phyloP scores from a whole-genome alignment of 352 stramenopile species.

The Albugo candida region DNA sequence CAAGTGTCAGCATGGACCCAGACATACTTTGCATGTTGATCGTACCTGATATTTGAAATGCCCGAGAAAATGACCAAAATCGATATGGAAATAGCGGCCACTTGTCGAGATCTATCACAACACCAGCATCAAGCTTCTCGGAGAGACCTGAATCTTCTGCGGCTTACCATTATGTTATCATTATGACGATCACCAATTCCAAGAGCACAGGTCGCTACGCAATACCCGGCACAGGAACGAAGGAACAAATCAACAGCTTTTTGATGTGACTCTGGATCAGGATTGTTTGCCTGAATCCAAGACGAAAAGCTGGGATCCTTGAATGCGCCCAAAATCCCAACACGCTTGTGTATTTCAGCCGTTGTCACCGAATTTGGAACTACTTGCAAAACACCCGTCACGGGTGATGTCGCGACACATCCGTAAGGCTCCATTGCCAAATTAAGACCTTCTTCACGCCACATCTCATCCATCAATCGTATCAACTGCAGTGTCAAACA shows the following conservation, averaged over 20 bases:
- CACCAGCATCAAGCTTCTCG: conserved; percentile 1
- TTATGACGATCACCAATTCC: conserved; percentile 36
- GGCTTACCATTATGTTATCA: conserved; percentile 35
- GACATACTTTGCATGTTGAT: background rate
- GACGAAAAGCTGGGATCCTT: background rate
- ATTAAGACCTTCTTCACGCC: conserved; percentile 17
- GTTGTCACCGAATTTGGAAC: conserved; percentile 26
- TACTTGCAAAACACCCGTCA: conserved; percentile 36
- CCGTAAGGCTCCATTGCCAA: conserved; percentile 28
- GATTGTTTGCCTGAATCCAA: conserved; percentile 1
- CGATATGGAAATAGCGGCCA: conserved; percentile 21
- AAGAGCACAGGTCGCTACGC: conserved; percentile 19
- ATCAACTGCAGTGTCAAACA: conserved; percentile 49
- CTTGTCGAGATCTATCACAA: background rate
- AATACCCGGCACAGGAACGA: conserved; percentile 14
- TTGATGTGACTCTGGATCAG: background rate
- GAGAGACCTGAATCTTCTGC: background rate
- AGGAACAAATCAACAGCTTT: conserved; percentile 6
- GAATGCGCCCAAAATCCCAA: background rate
- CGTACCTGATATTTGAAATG: conserved; percentile 15
- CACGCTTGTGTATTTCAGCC: background rate
- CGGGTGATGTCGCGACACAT: conserved; percentile 23
- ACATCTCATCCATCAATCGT: conserved; percentile 37
- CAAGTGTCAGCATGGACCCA: background rate
- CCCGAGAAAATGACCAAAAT: conserved; percentile 22